Conservation (phyloP, 768 basidiomycete genomes). For the Albatrellus ellisii region DNA sequence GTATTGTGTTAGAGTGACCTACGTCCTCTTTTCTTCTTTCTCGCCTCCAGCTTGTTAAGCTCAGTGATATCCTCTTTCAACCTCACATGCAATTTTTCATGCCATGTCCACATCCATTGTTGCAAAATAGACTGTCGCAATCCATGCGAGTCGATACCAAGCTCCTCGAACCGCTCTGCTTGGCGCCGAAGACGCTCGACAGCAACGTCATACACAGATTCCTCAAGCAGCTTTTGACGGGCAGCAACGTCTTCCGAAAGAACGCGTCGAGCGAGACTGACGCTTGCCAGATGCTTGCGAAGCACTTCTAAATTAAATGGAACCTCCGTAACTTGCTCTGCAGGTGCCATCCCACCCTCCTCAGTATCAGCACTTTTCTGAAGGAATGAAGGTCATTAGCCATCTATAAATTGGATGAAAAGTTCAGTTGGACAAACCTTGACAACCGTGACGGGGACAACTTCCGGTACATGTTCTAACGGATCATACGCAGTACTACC, state of each 20-base stretch:
- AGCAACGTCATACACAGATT: conserved; percentile 78
- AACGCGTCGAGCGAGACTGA: conserved; percentile 48
- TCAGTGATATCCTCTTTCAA: conserved; percentile 37
- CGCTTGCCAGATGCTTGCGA: conserved; percentile 51
- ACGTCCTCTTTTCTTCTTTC: no score
- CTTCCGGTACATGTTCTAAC: conserved; percentile 37
- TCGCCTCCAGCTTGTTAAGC: conserved; percentile 27
- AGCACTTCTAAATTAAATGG: conserved; percentile 70
- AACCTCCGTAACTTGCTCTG: conserved; percentile 21
- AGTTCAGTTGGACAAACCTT: conserved; percentile 18
- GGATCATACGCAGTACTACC: conserved; percentile 28
- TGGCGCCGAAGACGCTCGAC: conserved; percentile 56
- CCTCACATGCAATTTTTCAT: conserved; percentile 38
- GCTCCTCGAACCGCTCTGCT: conserved; percentile 38
- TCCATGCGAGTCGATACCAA: conserved; percentile 37
- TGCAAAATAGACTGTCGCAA: conserved; percentile 42
- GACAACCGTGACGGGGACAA: conserved; percentile 40
- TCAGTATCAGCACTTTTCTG: conserved; percentile 3
- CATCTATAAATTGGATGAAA: conserved; percentile 9
- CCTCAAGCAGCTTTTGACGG: conserved; percentile 75
- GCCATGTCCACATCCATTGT: conserved; percentile 84
- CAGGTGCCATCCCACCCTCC: conserved; percentile 13
- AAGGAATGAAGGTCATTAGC: background rate
- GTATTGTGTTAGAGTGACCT: no score
- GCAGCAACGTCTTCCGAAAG: conserved; percentile 53